Percentiles rank a stretch among this genome's conserved stretches.
These are phyloP conservation scores for Mallotus repandus DNA, from an alignment of 441 rosid genomes.

Conservation along the genomic window DNA sequence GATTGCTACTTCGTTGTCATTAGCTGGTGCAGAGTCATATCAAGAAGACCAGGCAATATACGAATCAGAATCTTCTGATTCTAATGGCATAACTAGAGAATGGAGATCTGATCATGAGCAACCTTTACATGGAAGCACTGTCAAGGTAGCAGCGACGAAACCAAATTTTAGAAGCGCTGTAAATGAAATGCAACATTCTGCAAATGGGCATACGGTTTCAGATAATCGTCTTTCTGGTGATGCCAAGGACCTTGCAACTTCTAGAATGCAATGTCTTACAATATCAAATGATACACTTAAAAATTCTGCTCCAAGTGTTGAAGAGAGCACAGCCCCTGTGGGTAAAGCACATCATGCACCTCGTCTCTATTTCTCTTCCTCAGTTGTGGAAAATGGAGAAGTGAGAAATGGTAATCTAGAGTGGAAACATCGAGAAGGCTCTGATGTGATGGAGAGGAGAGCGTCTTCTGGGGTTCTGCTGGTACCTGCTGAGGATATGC, in stretches of 20 bases:
- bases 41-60: slow-evolving; percentile 42
- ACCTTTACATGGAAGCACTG: slow-evolving; percentile 23
- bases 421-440: slow-evolving; percentile 30
- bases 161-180: slow-evolving; percentile 11
- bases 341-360: slow-evolving; percentile 43
- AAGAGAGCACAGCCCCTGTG: slow-evolving; percentile 27
- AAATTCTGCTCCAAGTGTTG: slow-evolving; percentile 25
- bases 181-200: slow-evolving; percentile 28
- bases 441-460: slow-evolving; percentile 26
- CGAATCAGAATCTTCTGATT: slow-evolving; percentile 39
- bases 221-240: slow-evolving; percentile 52
- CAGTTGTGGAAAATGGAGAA: slow-evolving; percentile 41
- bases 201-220: slow-evolving; percentile 37
- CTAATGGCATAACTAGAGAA: slow-evolving; percentile 36
- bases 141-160: slow-evolving; percentile 28
- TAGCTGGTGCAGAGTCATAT: slow-evolving; percentile 35
- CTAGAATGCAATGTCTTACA: slow-evolving; percentile 32
- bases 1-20: slow-evolving; percentile 27
- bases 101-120: slow-evolving; percentile 40
- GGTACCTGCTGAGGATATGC: slow-evolving; percentile 26
- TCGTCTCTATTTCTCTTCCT: slow-evolving; percentile 37
- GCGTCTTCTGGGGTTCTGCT: slow-evolving; percentile 18
- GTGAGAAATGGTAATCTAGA: slow-evolving; percentile 39
- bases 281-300: slow-evolving; percentile 35
- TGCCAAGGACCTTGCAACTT: slow-evolving; percentile 60